Conservation (phyloP, 2,329 filamentous ascomycete genomes). For the Podosphaera leucotricha region DNA sequence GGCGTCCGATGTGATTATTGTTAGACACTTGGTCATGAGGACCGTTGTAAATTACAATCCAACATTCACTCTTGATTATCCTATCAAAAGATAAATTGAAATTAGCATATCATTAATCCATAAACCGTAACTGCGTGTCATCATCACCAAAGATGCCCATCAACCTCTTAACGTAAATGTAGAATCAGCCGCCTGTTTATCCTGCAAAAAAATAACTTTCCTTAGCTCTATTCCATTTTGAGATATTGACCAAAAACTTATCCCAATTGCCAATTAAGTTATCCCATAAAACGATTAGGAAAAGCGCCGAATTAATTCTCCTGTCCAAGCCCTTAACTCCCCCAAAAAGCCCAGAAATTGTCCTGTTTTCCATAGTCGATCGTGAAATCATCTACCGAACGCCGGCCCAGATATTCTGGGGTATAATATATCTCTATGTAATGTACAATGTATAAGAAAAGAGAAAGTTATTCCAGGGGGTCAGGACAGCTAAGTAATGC, state of each 20-base stretch:
- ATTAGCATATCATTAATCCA: neutral
- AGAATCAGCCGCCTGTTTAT: neutral
- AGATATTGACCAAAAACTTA: neutral
- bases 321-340: neutral
- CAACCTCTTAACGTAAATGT: neutral
- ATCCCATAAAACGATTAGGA: neutral
- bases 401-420: neutral
- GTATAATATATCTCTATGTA: neutral
- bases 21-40: neutral
- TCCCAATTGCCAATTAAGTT: neutral
- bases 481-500: constrained; percentile 7
- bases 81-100: neutral
- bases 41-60: neutral
- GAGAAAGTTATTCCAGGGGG: neutral
- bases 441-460: neutral
- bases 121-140: neutral
- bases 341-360: neutral
- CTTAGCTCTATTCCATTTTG: neutral
- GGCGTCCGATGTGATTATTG: neutral
- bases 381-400: neutral
- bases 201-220: neutral
- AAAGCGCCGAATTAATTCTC: neutral
- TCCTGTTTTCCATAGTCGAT: neutral
- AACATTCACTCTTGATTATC: neutral
- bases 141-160: neutral